phyloP scores from a whole-genome alignment of 495 filamentous ascomycete species.

The Monascus purpureus region DNA sequence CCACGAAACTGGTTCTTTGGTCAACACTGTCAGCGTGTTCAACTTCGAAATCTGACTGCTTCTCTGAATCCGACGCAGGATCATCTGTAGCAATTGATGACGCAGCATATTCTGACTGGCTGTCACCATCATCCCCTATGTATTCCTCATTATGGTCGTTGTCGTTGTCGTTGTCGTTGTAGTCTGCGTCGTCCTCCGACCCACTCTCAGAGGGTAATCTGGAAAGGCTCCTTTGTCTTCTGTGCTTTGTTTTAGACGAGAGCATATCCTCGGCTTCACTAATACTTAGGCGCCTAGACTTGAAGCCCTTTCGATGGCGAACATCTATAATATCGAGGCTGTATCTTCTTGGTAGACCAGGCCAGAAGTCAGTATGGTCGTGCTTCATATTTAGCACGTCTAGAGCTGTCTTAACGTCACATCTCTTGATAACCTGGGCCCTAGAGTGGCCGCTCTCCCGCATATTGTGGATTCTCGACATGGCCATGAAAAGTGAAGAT shows the following conservation, averaged over 20 bases:
- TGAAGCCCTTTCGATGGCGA: conserved; percentile 15
- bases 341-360: conserved; percentile 42
- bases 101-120: too few species aligned
- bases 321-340: conserved; percentile 40
- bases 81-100: too few species aligned
- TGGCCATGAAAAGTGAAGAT: conserved; percentile 50
- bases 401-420: conserved; percentile 55
- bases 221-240: conserved; percentile 3
- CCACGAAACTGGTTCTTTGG: conserved; percentile 27
- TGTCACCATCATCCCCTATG: too few species aligned
- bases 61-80: conserved; percentile 9
- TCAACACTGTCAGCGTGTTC: conserved; percentile 43
- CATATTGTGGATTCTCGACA: conserved; percentile 38
- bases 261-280: conserved; percentile 42
- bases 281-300: conserved; percentile 26
- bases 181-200: conserved; percentile 8
- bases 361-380: conserved; percentile 39
- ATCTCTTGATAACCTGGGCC: conserved; percentile 27
- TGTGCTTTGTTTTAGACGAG: conserved; percentile 6
- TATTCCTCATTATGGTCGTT: too few species aligned
- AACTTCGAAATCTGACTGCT: conserved; percentile 23
- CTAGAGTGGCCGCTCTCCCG: conserved; percentile 17
- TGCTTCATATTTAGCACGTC: conserved; percentile 31
- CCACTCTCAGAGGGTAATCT: conserved; percentile 3
- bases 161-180: conserved; percentile 6